Percentiles rank a stretch among this genome's conserved stretches.
phyloP scores from a whole-genome alignment of 371 early-diverging fungal genomes.

The Massospora cicadina region DNA sequence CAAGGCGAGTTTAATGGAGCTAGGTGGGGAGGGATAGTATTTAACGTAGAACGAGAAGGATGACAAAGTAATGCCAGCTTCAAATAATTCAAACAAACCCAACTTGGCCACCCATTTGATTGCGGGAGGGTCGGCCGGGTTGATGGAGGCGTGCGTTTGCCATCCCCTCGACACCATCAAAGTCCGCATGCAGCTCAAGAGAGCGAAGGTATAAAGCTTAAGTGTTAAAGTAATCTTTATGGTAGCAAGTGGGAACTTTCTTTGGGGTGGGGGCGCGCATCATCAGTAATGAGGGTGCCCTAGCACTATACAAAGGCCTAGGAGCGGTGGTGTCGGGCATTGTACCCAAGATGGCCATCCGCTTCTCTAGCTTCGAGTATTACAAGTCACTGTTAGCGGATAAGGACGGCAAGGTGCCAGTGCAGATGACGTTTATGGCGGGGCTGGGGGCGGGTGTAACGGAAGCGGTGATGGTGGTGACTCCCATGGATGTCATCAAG shows the following conservation, averaged over 20 bases:
- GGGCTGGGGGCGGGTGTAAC: constrained; percentile 91
- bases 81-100: too few species aligned
- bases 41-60: too few species aligned
- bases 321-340: constrained; percentile 97
- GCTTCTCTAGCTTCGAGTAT: constrained; percentile 88
- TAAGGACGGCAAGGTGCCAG: constrained; percentile 42
- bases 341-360: constrained; percentile 97
- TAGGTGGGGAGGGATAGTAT: too few species aligned
- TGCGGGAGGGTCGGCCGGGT: constrained; percentile 88
- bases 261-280: constrained; percentile 70
- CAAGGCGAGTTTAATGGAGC: too few species aligned
- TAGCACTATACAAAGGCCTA: constrained; percentile 91
- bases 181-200: constrained; percentile 72
- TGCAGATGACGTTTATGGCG: constrained; percentile 73
- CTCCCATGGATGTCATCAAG: constrained; percentile 95
- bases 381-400: constrained; percentile 76
- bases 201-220: constrained; percentile 20
- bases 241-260: constrained; percentile 39
- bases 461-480: constrained; percentile 93
- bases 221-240: background rate
- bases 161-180: constrained; percentile 98
- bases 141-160: constrained; percentile 81
- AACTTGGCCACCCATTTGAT: constrained; percentile 42
- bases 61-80: too few species aligned
- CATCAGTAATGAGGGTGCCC: constrained; percentile 67